Evolutionary conservation across 768 basidiomycete species (phyloP).

Genomic region (Trametes maxima): DNA sequence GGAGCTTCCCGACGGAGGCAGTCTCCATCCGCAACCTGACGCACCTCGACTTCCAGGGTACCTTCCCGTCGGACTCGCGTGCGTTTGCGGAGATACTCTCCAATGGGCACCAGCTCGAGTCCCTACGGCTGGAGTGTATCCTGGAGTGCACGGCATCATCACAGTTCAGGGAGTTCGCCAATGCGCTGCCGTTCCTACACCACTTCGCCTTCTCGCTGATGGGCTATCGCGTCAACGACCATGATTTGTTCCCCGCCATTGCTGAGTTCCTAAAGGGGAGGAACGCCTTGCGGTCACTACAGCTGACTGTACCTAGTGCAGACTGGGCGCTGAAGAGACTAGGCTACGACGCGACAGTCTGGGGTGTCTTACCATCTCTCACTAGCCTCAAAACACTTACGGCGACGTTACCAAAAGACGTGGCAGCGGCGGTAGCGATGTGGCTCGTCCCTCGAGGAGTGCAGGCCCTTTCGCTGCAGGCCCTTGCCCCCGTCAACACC

Average conservation of each 20-base stretch:
- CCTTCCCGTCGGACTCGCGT: slow-evolving; percentile 51
- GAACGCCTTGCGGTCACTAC: slow-evolving; percentile 51
- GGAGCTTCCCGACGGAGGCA: slow-evolving; percentile 56
- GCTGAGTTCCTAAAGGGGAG: slow-evolving; percentile 66
- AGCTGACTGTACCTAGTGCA: slow-evolving; percentile 39
- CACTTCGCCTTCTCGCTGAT: slow-evolving; percentile 55
- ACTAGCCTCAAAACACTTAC: slow-evolving; percentile 52
- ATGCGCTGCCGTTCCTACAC: slow-evolving; percentile 60
- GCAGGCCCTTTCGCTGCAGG: slow-evolving; percentile 33
- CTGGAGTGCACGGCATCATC: slow-evolving; percentile 53
- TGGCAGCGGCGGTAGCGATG: slow-evolving; percentile 62
- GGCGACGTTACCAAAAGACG: slow-evolving; percentile 65
- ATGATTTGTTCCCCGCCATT: slow-evolving; percentile 69
- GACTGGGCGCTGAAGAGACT: slow-evolving; percentile 52
- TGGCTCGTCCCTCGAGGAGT: slow-evolving; percentile 61
- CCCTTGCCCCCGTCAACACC: slow-evolving; percentile 28
- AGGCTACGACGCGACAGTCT: slow-evolving; percentile 69
- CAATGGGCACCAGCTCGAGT: slow-evolving; percentile 66
- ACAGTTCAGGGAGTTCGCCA: slow-evolving; percentile 46
- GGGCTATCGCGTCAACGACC: slow-evolving; percentile 42
- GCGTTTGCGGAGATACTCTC: slow-evolving; percentile 61
- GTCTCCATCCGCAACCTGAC: slow-evolving; percentile 67
- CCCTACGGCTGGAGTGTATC: slow-evolving; percentile 54
- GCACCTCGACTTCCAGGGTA: slow-evolving; percentile 60
- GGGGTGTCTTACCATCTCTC: slow-evolving; percentile 70